Evolutionary conservation across 345 rosid genomes (phyloP), one percentile per base, ranked within the genome.

Genomic region (Turritis glabra): DNA sequence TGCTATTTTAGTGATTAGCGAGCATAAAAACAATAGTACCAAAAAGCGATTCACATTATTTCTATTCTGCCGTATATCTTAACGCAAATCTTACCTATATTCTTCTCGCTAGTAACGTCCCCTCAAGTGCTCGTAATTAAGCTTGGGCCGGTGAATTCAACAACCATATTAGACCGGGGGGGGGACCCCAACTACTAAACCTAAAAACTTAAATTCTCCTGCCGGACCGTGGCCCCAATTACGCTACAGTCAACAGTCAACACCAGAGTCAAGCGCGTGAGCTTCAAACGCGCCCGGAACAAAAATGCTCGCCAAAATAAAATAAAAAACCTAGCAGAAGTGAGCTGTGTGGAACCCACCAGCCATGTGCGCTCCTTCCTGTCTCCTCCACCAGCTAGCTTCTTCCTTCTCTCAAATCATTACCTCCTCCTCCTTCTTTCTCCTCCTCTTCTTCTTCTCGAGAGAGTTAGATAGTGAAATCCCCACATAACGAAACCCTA

Each of bases 331-430:
- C 19, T 43, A 14, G 27, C 50, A 63, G 73, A 74, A 75, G 79
- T 88, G 90, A 86, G 90, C 85, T 88, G 88, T 82, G 83, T 38
- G 90, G 95, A 81, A 15, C 89, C 95, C 95, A 85, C 88, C 79
- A 78, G 84, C 23, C 98, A 95, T 95, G 98, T 95, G 99, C 90
- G 80, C 87, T 86, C 80, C 89, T 74, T 82, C 93, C 91, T 87
- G 98, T 95, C 97, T 92, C 96, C 97, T 92, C 96, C 97, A 90
- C 98, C 96, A 86, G 92, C 94, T 86, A 86, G 91, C 93, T 85
- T 57, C 69, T 48, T 61, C 12, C 71, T 56, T 22, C 72, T 46
- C 74, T 64, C 38, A 40, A 26, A 68, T 67, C 62, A 76, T 67
- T 18, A 37, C 21, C 46, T 9, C 23, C 52, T 41, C 21, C 22